Conservation (phyloP, 371 early-diverging fungal genomes). For the Mucor ambiguus region DNA sequence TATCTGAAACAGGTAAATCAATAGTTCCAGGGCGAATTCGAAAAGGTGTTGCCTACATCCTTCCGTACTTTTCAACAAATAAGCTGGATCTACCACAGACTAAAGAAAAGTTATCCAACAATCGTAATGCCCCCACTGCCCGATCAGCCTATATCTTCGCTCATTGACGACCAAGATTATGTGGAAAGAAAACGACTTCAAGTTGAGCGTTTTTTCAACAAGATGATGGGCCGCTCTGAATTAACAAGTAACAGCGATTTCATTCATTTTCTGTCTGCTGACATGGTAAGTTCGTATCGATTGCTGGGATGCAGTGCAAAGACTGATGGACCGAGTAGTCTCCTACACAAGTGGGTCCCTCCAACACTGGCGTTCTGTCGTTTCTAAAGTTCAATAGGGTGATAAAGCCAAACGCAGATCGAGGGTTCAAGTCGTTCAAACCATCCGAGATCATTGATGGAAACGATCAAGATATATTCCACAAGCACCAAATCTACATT, state of each 20-base stretch:
- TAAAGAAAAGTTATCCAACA: conserved; percentile 41
- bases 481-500: conserved; percentile 60
- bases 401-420: conserved; percentile 52
- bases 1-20: conserved; percentile 4
- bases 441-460: conserved; percentile 59
- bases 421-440: conserved; percentile 57
- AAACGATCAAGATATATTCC: conserved; percentile 62
- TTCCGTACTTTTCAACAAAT: conserved; percentile 67
- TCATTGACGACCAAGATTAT: conserved; percentile 64
- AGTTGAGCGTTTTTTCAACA: conserved; percentile 53
- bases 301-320: not conserved
- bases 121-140: conserved; percentile 59
- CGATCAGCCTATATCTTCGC: conserved; percentile 47
- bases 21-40: conserved; percentile 18
- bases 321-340: conserved; percentile 18
- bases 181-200: conserved; percentile 65
- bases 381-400: conserved; percentile 57
- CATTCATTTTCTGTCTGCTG: conserved; percentile 58
- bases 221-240: conserved; percentile 43
- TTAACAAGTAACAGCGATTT: conserved; percentile 47
- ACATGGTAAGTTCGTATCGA: conserved; percentile 50
- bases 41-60: conserved; percentile 21
- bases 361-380: conserved; percentile 42
- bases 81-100: conserved; percentile 57
- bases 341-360: conserved; percentile 40